A percentile compares a stretch with the other conserved stretches of the same genome.
These are phyloP conservation scores for Termitomyces sp. DNA, from an alignment of 1,284 basidiomycete genomes.

Conservation along the genomic window DNA sequence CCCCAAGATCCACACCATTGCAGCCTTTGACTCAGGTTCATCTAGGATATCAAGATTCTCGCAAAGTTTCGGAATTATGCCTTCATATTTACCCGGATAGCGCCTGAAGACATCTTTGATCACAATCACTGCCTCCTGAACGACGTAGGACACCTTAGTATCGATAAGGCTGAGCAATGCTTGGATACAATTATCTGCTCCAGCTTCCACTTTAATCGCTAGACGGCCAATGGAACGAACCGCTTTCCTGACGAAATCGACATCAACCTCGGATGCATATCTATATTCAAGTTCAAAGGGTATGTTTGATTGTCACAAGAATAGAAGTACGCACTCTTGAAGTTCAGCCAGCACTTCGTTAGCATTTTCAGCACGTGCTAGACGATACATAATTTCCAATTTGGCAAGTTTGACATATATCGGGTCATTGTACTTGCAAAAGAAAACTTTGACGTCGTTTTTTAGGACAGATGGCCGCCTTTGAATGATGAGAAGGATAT, in stretches of 20 bases:
- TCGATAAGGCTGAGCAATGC: slow-evolving; percentile 86
- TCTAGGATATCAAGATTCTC: slow-evolving; percentile 90
- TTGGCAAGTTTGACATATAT: slow-evolving; percentile 99
- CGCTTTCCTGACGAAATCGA: slow-evolving; percentile 97
- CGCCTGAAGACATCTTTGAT: slow-evolving; percentile 98
- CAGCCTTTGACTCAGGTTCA: slow-evolving; percentile 93
- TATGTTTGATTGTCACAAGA: slow-evolving; percentile 8
- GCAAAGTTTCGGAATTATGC: slow-evolving; percentile 89
- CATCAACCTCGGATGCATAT: slow-evolving; percentile 96
- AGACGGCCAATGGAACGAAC: slow-evolving; percentile 94
- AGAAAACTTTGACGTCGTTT: slow-evolving; percentile 98
- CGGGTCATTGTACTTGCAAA: slow-evolving; percentile 99
- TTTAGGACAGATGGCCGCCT: slow-evolving; percentile 87
- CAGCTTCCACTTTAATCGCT: slow-evolving; percentile 93
- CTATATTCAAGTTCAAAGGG: slow-evolving; percentile 35
- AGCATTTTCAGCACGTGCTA: slow-evolving; percentile 88
- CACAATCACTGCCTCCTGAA: slow-evolving; percentile 96
- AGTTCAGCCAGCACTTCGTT: slow-evolving; percentile 90
- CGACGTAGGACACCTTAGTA: slow-evolving; percentile 93
- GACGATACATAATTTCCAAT: slow-evolving; percentile 96
- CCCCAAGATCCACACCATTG: slow-evolving; percentile 98
- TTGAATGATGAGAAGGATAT: slow-evolving; percentile 96
- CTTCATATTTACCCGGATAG: slow-evolving; percentile 96
- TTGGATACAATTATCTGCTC: slow-evolving; percentile 87
- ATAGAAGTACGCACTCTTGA: slow-evolving; percentile 62